Evolutionary conservation across 495 filamentous ascomycete genomes (phyloP).

Genomic region (Alectoria sarmentosa): DNA sequence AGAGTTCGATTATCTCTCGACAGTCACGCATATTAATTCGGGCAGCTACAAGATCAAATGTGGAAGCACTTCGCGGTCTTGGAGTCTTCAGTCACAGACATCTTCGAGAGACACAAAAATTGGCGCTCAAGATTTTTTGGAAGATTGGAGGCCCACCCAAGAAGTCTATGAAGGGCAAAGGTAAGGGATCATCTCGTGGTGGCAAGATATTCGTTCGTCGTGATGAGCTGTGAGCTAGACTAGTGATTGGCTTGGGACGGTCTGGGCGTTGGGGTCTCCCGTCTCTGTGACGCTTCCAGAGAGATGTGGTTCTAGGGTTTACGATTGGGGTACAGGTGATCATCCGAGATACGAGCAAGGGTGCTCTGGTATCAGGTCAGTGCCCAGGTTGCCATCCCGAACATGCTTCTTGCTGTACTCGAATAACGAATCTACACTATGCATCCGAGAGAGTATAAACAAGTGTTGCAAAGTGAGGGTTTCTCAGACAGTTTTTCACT

Average conservation of each 20-base stretch:
- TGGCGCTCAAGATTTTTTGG: conserved; percentile 24
- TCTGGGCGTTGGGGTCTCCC: conserved; percentile 8
- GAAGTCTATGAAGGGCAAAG: conserved; percentile 3
- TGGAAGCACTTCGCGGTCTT: conserved; percentile 10
- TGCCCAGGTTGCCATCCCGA: not conserved
- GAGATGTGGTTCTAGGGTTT: not conserved
- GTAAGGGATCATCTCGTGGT: not conserved
- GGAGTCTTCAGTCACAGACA: conserved; percentile 3
- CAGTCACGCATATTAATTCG: conserved; percentile 10
- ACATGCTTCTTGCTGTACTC: conserved; percentile 11
- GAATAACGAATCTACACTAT: conserved; percentile 13
- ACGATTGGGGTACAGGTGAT: not conserved
- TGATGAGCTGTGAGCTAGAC: conserved; percentile 5
- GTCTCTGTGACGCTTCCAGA: not conserved
- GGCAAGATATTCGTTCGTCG: not conserved
- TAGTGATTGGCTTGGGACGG: not conserved
- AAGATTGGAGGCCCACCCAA: conserved; percentile 22
- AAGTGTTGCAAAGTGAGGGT: not conserved
- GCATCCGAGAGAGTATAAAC: not conserved
- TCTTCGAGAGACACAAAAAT: conserved; percentile 24
- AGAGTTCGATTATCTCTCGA: conserved; percentile 12
- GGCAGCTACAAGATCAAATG: conserved; percentile 9
- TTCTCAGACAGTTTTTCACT: not conserved
- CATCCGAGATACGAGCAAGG: conserved; percentile 1
- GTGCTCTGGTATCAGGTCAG: conserved; percentile 10